Evolutionary conservation across 2,329 filamentous ascomycete genomes (phyloP).

Genomic region (Fusarium agapanthi): DNA sequence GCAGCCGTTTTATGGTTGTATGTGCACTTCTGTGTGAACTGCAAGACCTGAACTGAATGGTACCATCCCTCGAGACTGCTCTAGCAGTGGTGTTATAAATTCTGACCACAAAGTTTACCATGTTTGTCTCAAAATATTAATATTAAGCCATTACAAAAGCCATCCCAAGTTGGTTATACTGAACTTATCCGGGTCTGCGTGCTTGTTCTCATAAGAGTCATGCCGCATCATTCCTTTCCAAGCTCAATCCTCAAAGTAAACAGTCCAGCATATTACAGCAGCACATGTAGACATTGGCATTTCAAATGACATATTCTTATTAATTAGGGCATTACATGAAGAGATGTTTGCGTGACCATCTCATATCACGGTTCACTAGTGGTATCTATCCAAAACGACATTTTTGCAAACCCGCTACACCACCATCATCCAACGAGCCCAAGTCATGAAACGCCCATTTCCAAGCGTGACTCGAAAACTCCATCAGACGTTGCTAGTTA

Average conservation of each 20-base stretch:
- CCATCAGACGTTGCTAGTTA: background rate
- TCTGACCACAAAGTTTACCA: background rate
- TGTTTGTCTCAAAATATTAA: background rate
- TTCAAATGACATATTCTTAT: background rate
- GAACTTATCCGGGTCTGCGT: background rate
- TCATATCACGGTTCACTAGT: constrained; percentile 6
- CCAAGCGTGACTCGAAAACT: background rate
- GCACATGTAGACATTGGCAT: background rate
- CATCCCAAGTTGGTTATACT: background rate
- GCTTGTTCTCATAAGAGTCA: background rate
- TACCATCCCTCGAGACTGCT: background rate
- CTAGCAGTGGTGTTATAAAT: background rate
- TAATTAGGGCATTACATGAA: constrained; percentile 21
- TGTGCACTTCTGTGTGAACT: background rate
- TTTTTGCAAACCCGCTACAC: constrained; percentile 16
- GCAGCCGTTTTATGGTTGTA: background rate
- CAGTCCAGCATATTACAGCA: background rate
- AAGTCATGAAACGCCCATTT: constrained; percentile 23
- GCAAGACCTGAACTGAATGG: too few relatives aligned
- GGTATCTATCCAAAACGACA: constrained; percentile 15
- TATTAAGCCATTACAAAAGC: background rate
- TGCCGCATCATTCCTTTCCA: background rate
- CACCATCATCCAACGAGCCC: constrained; percentile 5
- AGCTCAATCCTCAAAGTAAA: background rate
- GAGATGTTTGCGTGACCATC: constrained; percentile 15